These are phyloP conservation scores for Nepenthes alata DNA, from an alignment of 179 eudicot species.

Conservation along the genomic window DNA sequence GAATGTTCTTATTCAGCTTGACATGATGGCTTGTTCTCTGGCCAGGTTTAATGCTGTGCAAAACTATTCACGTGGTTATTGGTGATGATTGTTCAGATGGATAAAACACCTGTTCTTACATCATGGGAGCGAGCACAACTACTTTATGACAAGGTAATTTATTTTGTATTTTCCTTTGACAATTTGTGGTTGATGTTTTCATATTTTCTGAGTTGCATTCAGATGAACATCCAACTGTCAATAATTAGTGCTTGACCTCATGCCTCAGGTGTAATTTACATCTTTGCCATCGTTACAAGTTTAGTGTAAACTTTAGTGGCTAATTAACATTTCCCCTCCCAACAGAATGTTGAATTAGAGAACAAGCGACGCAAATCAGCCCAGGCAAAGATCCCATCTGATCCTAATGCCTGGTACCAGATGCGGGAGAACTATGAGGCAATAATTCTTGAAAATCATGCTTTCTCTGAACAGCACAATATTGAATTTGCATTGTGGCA, in stretches of 20 bases:
- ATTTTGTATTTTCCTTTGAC: constrained; percentile 3
- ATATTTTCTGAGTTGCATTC: neutral
- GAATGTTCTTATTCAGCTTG: neutral
- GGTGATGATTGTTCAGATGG: constrained; percentile 57
- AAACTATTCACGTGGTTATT: constrained; percentile 3
- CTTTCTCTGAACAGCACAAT: constrained; percentile 63
- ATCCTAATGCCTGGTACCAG: constrained; percentile 77
- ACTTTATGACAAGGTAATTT: constrained; percentile 48
- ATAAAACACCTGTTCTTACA: constrained; percentile 31
- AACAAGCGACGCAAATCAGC: constrained; percentile 59
- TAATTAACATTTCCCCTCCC: constrained; percentile 3
- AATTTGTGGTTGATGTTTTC: constrained; percentile 1
- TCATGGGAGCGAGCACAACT: constrained; percentile 56
- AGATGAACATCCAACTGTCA: too few species aligned
- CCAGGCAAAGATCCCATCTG: constrained; percentile 68
- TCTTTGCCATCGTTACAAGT: neutral
- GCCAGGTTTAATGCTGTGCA: constrained; percentile 24
- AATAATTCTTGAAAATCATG: constrained; percentile 75
- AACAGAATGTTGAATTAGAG: constrained; percentile 72
- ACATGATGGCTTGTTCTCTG: neutral
- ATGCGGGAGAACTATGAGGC: constrained; percentile 89
- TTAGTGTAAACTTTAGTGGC: neutral
- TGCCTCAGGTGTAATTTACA: neutral
- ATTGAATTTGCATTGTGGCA: constrained; percentile 81
- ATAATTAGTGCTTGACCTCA: neutral